These are phyloP conservation scores for Hanseniaspora thailandica DNA, from an alignment of 805 yeast genomes.

Conservation along the genomic window DNA sequence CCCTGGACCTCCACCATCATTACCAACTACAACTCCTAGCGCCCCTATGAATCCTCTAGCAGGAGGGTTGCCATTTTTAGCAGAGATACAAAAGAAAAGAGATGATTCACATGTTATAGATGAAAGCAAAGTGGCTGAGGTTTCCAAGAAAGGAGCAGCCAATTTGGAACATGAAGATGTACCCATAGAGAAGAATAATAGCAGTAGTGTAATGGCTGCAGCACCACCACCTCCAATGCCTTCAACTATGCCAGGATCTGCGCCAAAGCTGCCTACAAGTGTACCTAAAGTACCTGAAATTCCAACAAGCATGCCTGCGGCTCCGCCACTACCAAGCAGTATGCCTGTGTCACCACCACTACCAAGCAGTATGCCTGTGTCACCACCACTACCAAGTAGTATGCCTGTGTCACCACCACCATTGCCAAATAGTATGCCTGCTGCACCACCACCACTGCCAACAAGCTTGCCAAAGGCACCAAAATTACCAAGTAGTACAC, in stretches of 20 bases:
- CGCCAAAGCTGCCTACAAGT: slow-evolving; percentile 17
- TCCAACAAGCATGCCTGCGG: neutral
- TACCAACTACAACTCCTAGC: slow-evolving; percentile 16
- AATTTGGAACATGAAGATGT: neutral
- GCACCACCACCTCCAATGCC: slow-evolving; percentile 17
- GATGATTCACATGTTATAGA: slow-evolving; percentile 38
- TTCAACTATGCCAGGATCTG: too few species aligned
- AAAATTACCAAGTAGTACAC: slow-evolving; percentile 14
- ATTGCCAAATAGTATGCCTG: slow-evolving; percentile 18
- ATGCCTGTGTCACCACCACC: slow-evolving; percentile 21
- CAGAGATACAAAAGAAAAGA: slow-evolving; percentile 40
- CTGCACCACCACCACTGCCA: slow-evolving; percentile 21
- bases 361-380: slow-evolving; percentile 18
- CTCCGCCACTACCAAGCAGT: neutral
- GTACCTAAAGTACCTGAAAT: neutral
- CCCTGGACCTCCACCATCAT: slow-evolving; percentile 12
- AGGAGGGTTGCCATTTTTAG: slow-evolving; percentile 18
- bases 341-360: slow-evolving; percentile 21
- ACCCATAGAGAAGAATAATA: too few species aligned
- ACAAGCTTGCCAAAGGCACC: slow-evolving; percentile 16
- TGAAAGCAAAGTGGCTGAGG: slow-evolving; percentile 21
- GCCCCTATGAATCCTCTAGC: slow-evolving; percentile 16
- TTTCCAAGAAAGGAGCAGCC: slow-evolving; percentile 17
- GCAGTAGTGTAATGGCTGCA: too few species aligned
- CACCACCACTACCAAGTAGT: neutral